phyloP scores from a whole-genome alignment of 495 filamentous ascomycete species.

The Articulospora tetracladia region DNA sequence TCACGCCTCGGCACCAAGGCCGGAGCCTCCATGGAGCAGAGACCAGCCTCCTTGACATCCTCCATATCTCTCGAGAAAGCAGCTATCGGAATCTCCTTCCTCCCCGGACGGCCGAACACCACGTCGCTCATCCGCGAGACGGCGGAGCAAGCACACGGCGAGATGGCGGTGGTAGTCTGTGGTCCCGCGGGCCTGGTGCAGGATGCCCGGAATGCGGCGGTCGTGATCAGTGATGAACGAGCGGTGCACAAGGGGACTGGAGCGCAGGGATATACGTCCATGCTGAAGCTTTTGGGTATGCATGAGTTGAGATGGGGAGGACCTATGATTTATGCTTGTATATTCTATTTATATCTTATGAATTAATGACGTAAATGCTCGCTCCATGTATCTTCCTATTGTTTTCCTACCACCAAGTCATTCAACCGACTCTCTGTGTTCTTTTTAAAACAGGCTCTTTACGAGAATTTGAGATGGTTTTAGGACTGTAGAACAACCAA shows the following conservation, averaged over 20 bases:
- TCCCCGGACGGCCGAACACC: slow-evolving; percentile 11
- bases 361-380: not conserved
- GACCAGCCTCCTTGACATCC: not conserved
- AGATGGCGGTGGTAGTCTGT: slow-evolving; percentile 71
- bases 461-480: no score
- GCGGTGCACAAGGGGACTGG: slow-evolving; percentile 89
- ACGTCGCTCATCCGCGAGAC: slow-evolving; percentile 27
- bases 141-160: slow-evolving; percentile 15
- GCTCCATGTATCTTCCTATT: no score
- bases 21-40: not conserved
- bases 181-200: slow-evolving; percentile 66
- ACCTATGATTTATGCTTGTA: no score
- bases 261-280: slow-evolving; percentile 64
- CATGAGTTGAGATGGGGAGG: no score
- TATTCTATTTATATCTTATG: no score
- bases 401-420: no score
- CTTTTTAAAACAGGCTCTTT: no score
- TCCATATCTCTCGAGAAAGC: slow-evolving; percentile 1
- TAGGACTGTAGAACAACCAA: no score
- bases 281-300: slow-evolving; percentile 33
- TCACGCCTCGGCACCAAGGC: not conserved
- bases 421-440: no score
- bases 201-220: slow-evolving; percentile 62
- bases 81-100: not conserved
- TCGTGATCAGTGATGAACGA: slow-evolving; percentile 73